Evolutionary conservation across 176 grass and related monocot genomes (phyloP), one percentile per base, ranked within the genome.

Genomic region (Themeda triandra): DNA sequence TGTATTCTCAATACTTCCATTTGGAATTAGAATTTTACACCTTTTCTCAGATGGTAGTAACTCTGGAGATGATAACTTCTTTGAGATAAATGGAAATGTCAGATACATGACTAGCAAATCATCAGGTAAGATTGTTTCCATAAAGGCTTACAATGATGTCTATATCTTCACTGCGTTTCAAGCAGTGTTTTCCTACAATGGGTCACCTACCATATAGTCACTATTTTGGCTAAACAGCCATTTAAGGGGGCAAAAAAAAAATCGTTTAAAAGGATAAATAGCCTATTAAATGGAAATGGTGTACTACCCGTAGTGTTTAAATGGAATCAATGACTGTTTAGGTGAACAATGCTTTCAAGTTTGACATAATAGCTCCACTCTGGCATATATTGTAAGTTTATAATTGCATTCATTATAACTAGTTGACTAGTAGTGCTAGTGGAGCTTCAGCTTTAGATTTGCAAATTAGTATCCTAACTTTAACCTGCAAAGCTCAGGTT

Each of bases 41-140:
- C 51, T 83, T 73, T 84, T 60, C 75, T 33, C 62, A 94, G 86
- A 91, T 85, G 71, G 80, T 63, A 82, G 39, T 79, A 70, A 87
- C 45, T 66, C 60, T 23, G 65, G 63, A 83, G 54, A 65, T 48
- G 69, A 45, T 68, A 62, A 63, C 31, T 91, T 87, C 53, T 66
- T 70, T 73, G 76, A 91, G 82, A 41, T 84, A 10, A 21, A 64
- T 19, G 79, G 14, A 54, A 87, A 73, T 48, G 0, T 48, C 17
- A 77, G 88, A 39, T 23, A 13, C 66, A 14, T 1, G n/a, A 40
- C 40, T 17, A 68, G 29, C 44, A 45, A 49, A 80, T 76, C 67
- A 44, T 75, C 84, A 87, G 89, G 89, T 87, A 2, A 81, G n/a
- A n/a, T 51, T 63, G 46, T 69, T 59, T 8, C 51, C 21, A 45